Evolutionary conservation across 2,329 filamentous ascomycete genomes (phyloP), one percentile per base, ranked within the genome.

Genomic region (Cladosporium sphaerospermum): DNA sequence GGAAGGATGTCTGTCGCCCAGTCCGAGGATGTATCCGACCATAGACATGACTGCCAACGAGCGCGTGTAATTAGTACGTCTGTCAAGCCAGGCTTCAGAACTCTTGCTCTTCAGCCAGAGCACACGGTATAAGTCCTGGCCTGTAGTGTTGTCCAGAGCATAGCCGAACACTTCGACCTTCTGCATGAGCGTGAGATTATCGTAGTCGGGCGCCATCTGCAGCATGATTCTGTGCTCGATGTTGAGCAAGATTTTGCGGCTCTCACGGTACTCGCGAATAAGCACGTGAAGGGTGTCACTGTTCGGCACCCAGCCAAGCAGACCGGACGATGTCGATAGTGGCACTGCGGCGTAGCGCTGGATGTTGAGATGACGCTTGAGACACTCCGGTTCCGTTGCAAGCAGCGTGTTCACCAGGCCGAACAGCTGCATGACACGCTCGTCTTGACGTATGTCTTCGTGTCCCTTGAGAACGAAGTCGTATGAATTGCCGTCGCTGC

Each of bases 161-260:
- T 99, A 99, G 32, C 93, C 92, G 67, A 99, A 99, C 9, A 99
- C 93, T 71, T 99, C 95, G 0, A 99, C 95, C 74, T 99, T 99
- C 69, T 99, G 95, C 93, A 99, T 97, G 34, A 99, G 81, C 1
- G 95, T 97, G 44, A 99, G 83, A 64, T 96, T 96, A 67, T 99
- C 93, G 66, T 97, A 99, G 68, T 99, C 93, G 0, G 93, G 95
- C 19, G 93, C 93, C 93, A 99, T 99, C 70, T 99, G 95, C 53
- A 99, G 77, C 93, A 99, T 99, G 69, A 99, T 99, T 41, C 95
- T 87, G 68, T 99, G 93, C 73, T 99, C 93, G 59, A 99, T 99
- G 67, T 99, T 99, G 61, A 99, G 85, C 37, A 99, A 75, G 59
- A 99, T 99, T 75, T 96, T 96, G 52, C 93, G 84, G 61, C 88